Percentiles rank a stretch among this genome's conserved stretches.
Conservation (phyloP, 768 basidiomycete genomes). For the Neoboletus magnificus region DNA sequence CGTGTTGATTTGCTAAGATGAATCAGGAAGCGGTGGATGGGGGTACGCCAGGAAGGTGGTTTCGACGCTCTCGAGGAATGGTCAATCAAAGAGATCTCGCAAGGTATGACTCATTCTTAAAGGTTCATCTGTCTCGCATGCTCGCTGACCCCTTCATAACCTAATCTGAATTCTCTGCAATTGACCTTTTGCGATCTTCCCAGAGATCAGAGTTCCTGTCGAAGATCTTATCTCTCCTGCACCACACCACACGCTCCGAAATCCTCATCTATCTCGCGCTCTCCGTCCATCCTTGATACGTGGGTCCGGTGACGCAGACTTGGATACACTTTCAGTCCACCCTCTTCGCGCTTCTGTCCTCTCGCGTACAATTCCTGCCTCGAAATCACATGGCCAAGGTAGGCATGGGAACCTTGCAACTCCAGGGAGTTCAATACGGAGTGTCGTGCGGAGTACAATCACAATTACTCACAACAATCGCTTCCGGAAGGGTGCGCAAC, state of each 20-base stretch:
- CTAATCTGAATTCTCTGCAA: background rate
- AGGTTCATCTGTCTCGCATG: background rate
- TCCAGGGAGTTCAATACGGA: conserved; percentile 43
- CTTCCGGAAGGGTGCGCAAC: conserved; percentile 20
- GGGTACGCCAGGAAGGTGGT: conserved; percentile 69
- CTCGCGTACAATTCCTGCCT: conserved; percentile 30
- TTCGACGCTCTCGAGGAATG: conserved; percentile 83
- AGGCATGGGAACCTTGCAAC: conserved; percentile 17
- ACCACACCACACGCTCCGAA: conserved; percentile 27
- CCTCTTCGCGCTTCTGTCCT: conserved; percentile 47
- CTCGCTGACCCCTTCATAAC: background rate
- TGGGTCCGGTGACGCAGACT: conserved; percentile 31
- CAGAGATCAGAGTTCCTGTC: conserved; percentile 77
- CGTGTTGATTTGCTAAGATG: conserved; percentile 45
- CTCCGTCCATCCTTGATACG: conserved; percentile 29
- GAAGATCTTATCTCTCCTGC: conserved; percentile 65
- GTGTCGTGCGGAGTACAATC: conserved; percentile 42
- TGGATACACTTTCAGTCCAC: conserved; percentile 42
- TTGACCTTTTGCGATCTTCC: background rate
- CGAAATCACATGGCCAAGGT: conserved; percentile 19
- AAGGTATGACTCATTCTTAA: conserved; percentile 21
- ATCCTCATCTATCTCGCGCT: conserved; percentile 28
- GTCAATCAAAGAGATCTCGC: conserved; percentile 80
- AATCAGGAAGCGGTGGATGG: conserved; percentile 76
- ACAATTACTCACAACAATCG: conserved; percentile 18